These are phyloP conservation scores for Cladosporium sp. DNA, from an alignment of 2,329 filamentous ascomycete species.

Conservation along the genomic window DNA sequence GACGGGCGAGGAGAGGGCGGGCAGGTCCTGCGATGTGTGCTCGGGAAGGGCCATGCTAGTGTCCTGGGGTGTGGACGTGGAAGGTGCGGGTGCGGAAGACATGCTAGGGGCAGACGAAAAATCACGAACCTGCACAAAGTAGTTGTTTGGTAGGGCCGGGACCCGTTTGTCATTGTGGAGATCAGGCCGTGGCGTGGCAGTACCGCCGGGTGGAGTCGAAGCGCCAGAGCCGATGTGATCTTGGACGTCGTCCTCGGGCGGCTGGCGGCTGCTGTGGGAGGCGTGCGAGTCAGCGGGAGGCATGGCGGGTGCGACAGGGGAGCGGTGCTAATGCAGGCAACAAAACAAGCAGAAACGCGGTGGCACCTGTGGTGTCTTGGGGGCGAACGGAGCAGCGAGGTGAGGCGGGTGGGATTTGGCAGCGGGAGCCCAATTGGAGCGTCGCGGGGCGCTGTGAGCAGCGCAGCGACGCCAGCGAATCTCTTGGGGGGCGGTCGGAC, in stretches of 20 bases:
- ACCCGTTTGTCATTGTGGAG: constrained; percentile 81
- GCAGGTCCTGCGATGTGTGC: constrained; percentile 6
- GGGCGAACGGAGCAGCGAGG: constrained; percentile 9
- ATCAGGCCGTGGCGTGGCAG: constrained; percentile 90
- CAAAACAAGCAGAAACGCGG: constrained; percentile 21
- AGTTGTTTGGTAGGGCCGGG: constrained; percentile 78
- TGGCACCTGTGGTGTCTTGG: not conserved
- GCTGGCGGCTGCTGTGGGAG: constrained; percentile 30
- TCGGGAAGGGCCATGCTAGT: constrained; percentile 14
- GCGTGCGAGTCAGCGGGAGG: constrained; percentile 28
- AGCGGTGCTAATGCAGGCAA: constrained; percentile 14
- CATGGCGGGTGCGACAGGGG: constrained; percentile 18
- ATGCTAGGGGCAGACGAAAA: constrained; percentile 32
- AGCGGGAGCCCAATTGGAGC: constrained; percentile 13
- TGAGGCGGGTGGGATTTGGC: constrained; percentile 22
- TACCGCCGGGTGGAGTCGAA: constrained; percentile 74
- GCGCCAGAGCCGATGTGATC: constrained; percentile 74
- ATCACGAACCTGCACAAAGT: constrained; percentile 99
- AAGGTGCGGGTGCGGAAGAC: constrained; percentile 1
- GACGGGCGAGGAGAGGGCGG: constrained; percentile 1
- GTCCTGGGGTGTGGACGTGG: constrained; percentile 7
- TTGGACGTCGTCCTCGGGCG: constrained; percentile 60
- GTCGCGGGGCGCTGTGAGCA: constrained; percentile 1
- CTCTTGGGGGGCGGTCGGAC: constrained; percentile 6
- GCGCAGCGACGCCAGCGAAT: not conserved